Evolutionary conservation across 306 rosid species (phyloP).

Genomic region (Quercus bicolor): DNA sequence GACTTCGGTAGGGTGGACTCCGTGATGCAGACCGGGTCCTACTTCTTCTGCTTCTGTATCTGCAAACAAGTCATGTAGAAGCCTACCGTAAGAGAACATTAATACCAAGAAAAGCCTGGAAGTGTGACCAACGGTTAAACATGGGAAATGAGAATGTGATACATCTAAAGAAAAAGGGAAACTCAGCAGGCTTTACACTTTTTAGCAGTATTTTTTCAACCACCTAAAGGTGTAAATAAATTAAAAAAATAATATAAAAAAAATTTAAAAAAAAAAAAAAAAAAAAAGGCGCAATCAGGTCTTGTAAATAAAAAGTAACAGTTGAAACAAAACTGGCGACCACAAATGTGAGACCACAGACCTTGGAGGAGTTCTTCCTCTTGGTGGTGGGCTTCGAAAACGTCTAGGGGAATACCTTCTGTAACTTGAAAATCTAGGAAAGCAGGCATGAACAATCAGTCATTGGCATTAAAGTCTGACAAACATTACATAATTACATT

Average conservation of each 20-base stretch:
- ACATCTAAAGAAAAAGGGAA: too few relatives aligned
- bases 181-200: too few relatives aligned
- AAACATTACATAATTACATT: neutral
- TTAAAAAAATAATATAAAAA: too few relatives aligned
- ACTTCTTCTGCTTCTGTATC: constrained; percentile 88
- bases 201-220: too few relatives aligned
- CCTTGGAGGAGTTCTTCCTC: constrained; percentile 87
- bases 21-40: constrained; percentile 73
- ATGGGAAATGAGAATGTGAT: neutral
- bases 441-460: neutral
- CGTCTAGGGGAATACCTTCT: constrained; percentile 95
- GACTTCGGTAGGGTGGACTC: constrained; percentile 69
- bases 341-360: constrained; percentile 13
- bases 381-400: constrained; percentile 77
- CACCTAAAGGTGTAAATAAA: too few relatives aligned
- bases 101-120: neutral
- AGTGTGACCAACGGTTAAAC: neutral
- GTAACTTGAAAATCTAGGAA: constrained; percentile 62
- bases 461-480: neutral
- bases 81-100: neutral
- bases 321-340: neutral
- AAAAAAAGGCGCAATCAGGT: too few relatives aligned
- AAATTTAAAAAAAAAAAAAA: too few relatives aligned
- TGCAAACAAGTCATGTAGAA: constrained; percentile 17
- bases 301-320: too few relatives aligned